These are phyloP conservation scores for Polychaeton citri DNA, from an alignment of 2,329 filamentous ascomycete genomes.

Conservation along the genomic window DNA sequence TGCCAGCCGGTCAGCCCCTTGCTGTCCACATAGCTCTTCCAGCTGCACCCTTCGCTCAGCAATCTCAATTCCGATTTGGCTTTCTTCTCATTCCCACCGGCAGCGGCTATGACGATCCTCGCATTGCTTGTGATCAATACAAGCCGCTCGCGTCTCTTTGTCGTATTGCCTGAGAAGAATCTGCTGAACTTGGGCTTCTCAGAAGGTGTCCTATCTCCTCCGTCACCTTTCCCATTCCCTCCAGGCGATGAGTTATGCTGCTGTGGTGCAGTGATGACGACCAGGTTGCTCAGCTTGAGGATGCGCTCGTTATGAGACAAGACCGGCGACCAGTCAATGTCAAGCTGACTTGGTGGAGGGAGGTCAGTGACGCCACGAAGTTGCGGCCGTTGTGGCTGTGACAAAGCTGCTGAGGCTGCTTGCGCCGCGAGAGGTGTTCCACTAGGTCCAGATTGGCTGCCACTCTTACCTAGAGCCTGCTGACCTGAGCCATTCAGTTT, in stretches of 20 bases:
- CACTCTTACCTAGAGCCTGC: not conserved
- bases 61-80: conserved; percentile 87
- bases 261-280: conserved; percentile 68
- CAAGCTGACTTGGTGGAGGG: conserved; percentile 87
- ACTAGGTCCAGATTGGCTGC: not conserved
- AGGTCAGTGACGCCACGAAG: conserved; percentile 84
- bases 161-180: conserved; percentile 82
- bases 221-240: conserved; percentile 46
- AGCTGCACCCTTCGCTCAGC: conserved; percentile 58
- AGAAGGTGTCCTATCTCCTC: conserved; percentile 42
- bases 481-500: conserved; percentile 22
- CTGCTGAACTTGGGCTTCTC: conserved; percentile 67
- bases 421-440: not conserved
- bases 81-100: conserved; percentile 91
- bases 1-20: conserved; percentile 82
- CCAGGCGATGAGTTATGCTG: conserved; percentile 55
- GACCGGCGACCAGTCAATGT: conserved; percentile 97
- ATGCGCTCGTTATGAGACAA: conserved; percentile 82
- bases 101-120: conserved; percentile 76
- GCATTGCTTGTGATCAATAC: conserved; percentile 93
- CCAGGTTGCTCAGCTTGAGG: conserved; percentile 79
- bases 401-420: conserved; percentile 2
- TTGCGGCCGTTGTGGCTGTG: conserved; percentile 39
- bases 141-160: conserved; percentile 82
- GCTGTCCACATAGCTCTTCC: conserved; percentile 68